phyloP scores from a whole-genome alignment of 2,329 filamentous ascomycete species.

The Phialophora expanda region DNA sequence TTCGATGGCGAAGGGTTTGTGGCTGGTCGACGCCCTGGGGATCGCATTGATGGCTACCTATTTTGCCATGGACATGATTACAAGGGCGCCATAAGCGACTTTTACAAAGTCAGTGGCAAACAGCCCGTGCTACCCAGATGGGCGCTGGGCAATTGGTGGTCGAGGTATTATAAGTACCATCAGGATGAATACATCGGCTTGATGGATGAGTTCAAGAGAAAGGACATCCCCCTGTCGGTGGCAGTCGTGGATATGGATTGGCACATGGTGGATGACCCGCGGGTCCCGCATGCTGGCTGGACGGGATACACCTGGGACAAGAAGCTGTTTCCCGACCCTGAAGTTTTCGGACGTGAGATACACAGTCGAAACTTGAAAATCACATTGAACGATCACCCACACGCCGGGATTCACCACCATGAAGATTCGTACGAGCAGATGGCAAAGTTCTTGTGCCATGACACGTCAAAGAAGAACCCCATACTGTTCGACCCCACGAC shows the following conservation, averaged over 20 bases:
- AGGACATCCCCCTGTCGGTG: constrained; percentile 62
- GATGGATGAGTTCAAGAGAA: constrained; percentile 60
- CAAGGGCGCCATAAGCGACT: constrained; percentile 58
- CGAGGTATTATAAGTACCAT: constrained; percentile 64
- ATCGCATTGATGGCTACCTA: constrained; percentile 63
- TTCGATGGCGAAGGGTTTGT: constrained; percentile 62
- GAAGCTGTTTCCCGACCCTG: constrained; percentile 62
- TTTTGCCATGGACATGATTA: constrained; percentile 66
- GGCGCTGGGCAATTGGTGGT: constrained; percentile 70
- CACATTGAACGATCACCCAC: constrained; percentile 67
- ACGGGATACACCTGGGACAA: constrained; percentile 69
- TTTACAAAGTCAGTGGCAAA: constrained; percentile 62
- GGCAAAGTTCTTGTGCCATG: constrained; percentile 58
- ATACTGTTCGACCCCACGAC: constrained; percentile 63
- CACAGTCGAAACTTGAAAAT: constrained; percentile 60
- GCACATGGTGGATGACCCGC: constrained; percentile 61
- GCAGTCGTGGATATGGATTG: constrained; percentile 71
- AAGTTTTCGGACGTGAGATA: constrained; percentile 57
- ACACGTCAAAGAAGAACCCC: constrained; percentile 56
- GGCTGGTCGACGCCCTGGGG: constrained; percentile 44
- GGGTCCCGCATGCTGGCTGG: constrained; percentile 59
- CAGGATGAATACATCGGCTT: constrained; percentile 62
- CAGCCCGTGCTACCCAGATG: constrained; percentile 63
- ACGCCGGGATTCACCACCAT: constrained; percentile 61
- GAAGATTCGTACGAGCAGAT: constrained; percentile 64